phyloP scores from a whole-genome alignment of 768 basidiomycete genomes.

The Asterophora parasitica region DNA sequence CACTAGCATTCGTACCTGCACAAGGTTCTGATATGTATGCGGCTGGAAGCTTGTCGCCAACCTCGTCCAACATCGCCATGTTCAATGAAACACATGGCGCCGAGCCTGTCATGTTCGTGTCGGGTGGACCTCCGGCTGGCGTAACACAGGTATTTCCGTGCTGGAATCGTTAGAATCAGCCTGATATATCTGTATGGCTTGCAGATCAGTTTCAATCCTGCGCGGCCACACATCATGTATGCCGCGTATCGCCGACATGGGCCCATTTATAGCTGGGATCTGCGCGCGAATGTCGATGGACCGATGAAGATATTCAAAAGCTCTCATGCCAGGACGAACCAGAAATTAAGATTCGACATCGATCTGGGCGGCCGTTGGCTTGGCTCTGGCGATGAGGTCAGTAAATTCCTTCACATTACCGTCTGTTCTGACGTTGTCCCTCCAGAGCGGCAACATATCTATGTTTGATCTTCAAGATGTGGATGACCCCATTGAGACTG shows the following conservation, averaged over 20 bases:
- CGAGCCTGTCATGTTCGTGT: constrained; percentile 57
- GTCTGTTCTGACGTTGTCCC: neutral
- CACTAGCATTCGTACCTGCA: constrained; percentile 69
- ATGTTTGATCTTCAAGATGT: constrained; percentile 48
- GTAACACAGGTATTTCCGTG: constrained; percentile 48
- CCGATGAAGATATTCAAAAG: constrained; percentile 30
- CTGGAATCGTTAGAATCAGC: neutral
- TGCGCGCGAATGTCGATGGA: constrained; percentile 50
- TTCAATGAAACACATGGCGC: constrained; percentile 57
- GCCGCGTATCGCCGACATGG: constrained; percentile 70
- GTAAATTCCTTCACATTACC: constrained; percentile 15
- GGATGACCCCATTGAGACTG: constrained; percentile 5
- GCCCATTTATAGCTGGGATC: constrained; percentile 72
- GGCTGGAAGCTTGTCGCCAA: constrained; percentile 66
- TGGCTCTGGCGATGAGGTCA: constrained; percentile 63
- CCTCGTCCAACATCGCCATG: constrained; percentile 55
- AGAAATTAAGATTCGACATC: constrained; percentile 73
- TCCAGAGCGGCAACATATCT: constrained; percentile 52
- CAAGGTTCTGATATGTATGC: constrained; percentile 67
- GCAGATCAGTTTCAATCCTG: constrained; percentile 76
- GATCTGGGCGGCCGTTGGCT: constrained; percentile 64
- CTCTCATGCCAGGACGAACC: constrained; percentile 51
- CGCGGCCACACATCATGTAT: constrained; percentile 66
- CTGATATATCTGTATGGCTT: too few species aligned
- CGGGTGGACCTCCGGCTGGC: constrained; percentile 45